Evolutionary conservation across 2,329 filamentous ascomycete genomes (phyloP), one percentile per base, ranked within the genome.

Genomic region (Aspergillus candidus): DNA sequence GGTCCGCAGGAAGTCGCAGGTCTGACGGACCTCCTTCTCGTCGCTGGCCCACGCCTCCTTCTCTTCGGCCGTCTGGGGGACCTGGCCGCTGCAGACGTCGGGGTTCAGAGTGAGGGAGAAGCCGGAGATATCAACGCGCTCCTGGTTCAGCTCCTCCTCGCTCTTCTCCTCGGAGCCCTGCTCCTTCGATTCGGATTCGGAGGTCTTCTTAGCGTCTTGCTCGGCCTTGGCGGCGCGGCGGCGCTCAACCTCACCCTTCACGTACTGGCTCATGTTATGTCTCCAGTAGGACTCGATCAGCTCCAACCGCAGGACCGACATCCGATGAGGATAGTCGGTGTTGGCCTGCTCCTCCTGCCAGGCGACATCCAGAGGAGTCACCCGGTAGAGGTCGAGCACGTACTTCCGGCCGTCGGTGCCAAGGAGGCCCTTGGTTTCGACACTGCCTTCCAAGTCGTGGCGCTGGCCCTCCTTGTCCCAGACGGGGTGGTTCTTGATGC

Each of bases 341-440:
- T 69, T 66, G 12, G 72, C 74, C 40, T 76, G 74, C 63, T 91
- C 83, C 54, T 98, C 91, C 56, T 95, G 77, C 90, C 94, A 98
- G 15, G 77, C 69, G 44, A 96, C 82, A 66, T 98, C 93, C 45
- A 97, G 72, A 5, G 93, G 93, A 3, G 93, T 94, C 52, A 97
- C 84, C 46, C 93, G 83, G 73, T 98, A 98, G 41, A 98, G 73
- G 60, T 98, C 93, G 40, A 98, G 79, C n/a, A 96, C 88, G 62
- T 98, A 98, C 66, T 95, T 96, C 57, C 93, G 82, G 32, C 90
- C 93, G 61, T 98, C 93, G 1, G 93, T 98, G 38, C 93, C 93
- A 57, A 98, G 76, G n/a, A 98, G 75, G 41, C 93, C 93, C 74
- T 98, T 98, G 41, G 93, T 98, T 70, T 98, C 93, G 11, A 98